Base-by-base conservation (phyloP, 768 basidiomycete genomes). In the Pisolithus tinctorius region DNA sequence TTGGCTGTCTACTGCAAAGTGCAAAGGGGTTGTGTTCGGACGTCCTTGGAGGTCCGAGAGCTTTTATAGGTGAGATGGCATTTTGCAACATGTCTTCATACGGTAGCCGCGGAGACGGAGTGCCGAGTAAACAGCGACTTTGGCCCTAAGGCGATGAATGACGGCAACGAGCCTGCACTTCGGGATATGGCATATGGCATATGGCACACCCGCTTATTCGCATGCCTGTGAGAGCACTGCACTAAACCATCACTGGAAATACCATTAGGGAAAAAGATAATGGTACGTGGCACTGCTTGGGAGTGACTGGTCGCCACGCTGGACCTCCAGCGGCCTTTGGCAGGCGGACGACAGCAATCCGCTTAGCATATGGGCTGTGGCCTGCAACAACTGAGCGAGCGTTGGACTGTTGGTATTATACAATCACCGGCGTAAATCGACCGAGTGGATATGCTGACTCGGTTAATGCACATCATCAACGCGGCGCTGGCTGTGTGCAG, bases 31-130 rank as follows among this genome's bases (percentile, higher is more conserved):
- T 41, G 34, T 55, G 36, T 25, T 45, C 44, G 37, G 45, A 23
- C 44, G 43, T 53, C 52, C 46, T 51, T 20, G 43, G 41, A 49
- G 20, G n/a, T 31, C 43, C 51, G 51, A 34, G 34, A 26, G 49
- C 46, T 51, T 62, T 58, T 65, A 66, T 64, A 66, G 43, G 17
- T 27, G 20, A n/a, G 34, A 47, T 36, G 17, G 1, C 7, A 23
- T 13, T 43, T 6, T 10, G 34, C 34, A 34, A 14, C 34, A 14
- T 34, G 34, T 34, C 17, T 17, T 25, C 20, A 27, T 42, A 48
- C 48, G 44, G 51, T 42, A 30, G 26, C 23, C 1, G 47, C 23
- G 9, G 38, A 4, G 34, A 37, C 26, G 27, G 17, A n/a, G 27
- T 43, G 38, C 47, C 39, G 45, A 48, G 42, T 14, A 47, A 45